Base-by-base conservation (phyloP, 1,139 yeast species). In the Suhomyces maxii region DNA sequence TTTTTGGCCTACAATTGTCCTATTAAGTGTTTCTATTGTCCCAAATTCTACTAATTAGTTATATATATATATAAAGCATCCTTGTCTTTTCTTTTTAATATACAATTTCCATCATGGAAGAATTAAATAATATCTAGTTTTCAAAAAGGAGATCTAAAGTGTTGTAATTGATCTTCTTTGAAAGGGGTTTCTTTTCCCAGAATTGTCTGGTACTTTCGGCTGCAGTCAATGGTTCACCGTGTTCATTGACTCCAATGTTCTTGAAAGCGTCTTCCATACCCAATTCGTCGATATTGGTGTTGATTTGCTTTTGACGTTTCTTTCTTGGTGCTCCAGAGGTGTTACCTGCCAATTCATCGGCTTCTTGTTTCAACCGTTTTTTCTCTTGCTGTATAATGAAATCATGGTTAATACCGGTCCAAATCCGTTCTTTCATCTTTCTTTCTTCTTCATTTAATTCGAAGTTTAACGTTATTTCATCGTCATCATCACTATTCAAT, bases 401-500 rank as follows among this genome's bases (percentile, higher is more conserved):
- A 32, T 91, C 98, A 49, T 87, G 88, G 65, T 93, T 89, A 45
- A 89, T 74, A 1, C 95, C 90, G 47, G 87, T 82, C 98, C 99
- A 93, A 6, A 90, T 80, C 50, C 85, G 76, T 54, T 88, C 90
- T 65, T 89, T 91, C 58, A 83, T 72, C 67, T 45, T 55, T 10
- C 82, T 77, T 54, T 93, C 97, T 40, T 82, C 86, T 41, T 79
- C 83, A 4, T 80, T 77, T 45, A 93, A 69, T 41, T 88, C 61
- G 70, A 57, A 90, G 96, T 18, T 81, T 87, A 59, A 34, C 8
- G 53, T 53, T 11, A 48, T 47, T 9, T 90, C 97, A 55, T 89
- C 96, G 10, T 88, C 87, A 58, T 89, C 95, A 32, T 82, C 84
- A 39, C 88, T 71, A 45, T 79, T 73, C 39, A 67, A 55, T 3